Evolutionary conservation across 139 green algal species (phyloP).

Genomic region (Coelastrella sp.): DNA sequence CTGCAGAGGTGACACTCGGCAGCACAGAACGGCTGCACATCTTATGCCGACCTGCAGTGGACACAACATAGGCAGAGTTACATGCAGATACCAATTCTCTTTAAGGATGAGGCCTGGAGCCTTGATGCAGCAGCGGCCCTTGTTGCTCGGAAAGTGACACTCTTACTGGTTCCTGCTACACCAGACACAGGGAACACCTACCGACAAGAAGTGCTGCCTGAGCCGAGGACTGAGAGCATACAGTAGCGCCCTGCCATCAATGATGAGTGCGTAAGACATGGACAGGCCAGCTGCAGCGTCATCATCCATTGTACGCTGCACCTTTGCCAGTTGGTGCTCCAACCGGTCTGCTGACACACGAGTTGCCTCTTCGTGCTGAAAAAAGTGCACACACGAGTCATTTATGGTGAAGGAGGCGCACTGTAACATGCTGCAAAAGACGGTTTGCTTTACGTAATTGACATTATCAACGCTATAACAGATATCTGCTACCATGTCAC

Average conservation of each 20-base stretch:
- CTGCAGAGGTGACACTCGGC: constrained; percentile 80
- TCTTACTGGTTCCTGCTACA: too few relatives aligned
- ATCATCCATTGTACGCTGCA: constrained; percentile 45
- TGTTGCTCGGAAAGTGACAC: too few relatives aligned
- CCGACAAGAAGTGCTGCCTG: constrained; percentile 49
- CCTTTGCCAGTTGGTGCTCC: constrained; percentile 56
- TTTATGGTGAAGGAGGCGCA: too few relatives aligned
- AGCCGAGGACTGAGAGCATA: constrained; percentile 73
- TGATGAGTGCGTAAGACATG: constrained; percentile 70
- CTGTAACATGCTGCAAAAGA: too few relatives aligned
- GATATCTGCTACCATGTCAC: too few relatives aligned
- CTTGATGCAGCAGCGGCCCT: too few relatives aligned
- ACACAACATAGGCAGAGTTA: too few relatives aligned
- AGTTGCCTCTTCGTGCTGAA: constrained; percentile 48
- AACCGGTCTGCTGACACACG: constrained; percentile 42
- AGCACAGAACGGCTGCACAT: constrained; percentile 80
- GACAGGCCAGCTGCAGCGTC: background rate
- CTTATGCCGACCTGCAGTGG: constrained; percentile 61
- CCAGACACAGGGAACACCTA: background rate
- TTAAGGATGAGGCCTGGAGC: too few relatives aligned
- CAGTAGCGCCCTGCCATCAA: constrained; percentile 87
- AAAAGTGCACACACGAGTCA: background rate
- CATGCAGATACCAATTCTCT: background rate
- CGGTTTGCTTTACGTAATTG: too few relatives aligned
- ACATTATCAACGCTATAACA: too few relatives aligned